A percentile compares a stretch with the other conserved stretches of the same genome.
Evolutionary conservation across 139 green algal species (phyloP).

Genomic region (Volvox reticuliferus): DNA sequence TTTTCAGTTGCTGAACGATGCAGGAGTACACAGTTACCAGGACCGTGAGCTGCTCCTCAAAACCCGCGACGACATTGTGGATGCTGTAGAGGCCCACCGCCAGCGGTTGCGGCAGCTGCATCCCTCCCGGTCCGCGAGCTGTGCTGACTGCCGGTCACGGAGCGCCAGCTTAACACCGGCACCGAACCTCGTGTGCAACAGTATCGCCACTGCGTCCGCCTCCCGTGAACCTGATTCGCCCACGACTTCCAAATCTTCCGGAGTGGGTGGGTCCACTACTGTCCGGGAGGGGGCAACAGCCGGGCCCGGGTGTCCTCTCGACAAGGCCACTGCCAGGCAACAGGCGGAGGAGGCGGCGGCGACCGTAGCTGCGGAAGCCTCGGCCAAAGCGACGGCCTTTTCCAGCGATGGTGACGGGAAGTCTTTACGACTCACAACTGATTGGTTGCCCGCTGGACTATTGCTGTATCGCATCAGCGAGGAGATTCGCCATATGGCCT

Average conservation of each 20-base stretch:
- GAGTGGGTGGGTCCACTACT: too few relatives aligned
- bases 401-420: not conserved
- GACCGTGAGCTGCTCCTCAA: slow-evolving; percentile 41
- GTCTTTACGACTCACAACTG: slow-evolving; percentile 12
- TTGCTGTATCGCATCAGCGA: slow-evolving; percentile 36
- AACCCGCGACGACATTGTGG: not conserved
- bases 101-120: not conserved
- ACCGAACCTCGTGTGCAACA: not conserved
- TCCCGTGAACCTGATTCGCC: not conserved
- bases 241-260: not conserved
- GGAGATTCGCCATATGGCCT: slow-evolving; percentile 27
- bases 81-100: not conserved
- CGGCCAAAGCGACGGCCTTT: not conserved
- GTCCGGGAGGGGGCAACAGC: not conserved
- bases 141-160: not conserved
- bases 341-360: too few relatives aligned
- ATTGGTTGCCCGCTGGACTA: not conserved
- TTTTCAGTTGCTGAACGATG: slow-evolving; percentile 14
- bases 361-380: not conserved
- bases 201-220: not conserved
- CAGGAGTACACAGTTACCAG: not conserved
- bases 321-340: not conserved
- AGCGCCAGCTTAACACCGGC: not conserved
- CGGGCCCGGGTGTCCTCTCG: not conserved
- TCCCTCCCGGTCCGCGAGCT: not conserved